phyloP scores from a whole-genome alignment of 2,329 filamentous ascomycete species.

The Ophiosphaerella herpotricha region DNA sequence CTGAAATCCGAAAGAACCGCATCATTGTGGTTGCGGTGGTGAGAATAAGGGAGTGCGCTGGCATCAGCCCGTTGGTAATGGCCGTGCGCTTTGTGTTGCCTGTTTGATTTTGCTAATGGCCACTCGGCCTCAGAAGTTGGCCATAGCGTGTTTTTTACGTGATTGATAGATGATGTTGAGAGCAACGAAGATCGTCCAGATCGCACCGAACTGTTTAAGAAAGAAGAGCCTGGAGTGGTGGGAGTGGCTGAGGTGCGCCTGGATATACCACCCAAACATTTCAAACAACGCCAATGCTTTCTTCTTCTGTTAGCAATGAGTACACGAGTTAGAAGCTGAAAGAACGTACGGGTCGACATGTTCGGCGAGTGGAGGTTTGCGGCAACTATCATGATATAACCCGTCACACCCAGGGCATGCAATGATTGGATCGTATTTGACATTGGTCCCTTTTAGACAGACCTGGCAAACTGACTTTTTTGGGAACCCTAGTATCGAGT shows the following conservation, averaged over 20 bases:
- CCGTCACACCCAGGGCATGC: slow-evolving; percentile 39
- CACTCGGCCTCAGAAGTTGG: not conserved
- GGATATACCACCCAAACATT: slow-evolving; percentile 11
- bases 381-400: slow-evolving; percentile 44
- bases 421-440: slow-evolving; percentile 33
- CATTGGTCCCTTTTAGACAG: slow-evolving; percentile 31
- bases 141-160: not conserved
- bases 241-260: not conserved
- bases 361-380: slow-evolving; percentile 23
- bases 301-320: slow-evolving; percentile 11
- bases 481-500: slow-evolving; percentile 6
- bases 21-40: too few species aligned
- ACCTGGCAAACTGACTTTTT: slow-evolving; percentile 29
- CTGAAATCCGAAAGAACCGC: too few species aligned
- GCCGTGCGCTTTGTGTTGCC: not conserved
- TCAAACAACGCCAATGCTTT: slow-evolving; percentile 14
- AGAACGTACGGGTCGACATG: slow-evolving; percentile 15
- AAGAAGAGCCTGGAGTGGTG: not conserved
- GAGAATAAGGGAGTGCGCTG: too few species aligned
- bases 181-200: not conserved
- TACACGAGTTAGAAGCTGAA: too few species aligned
- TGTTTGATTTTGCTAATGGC: slow-evolving; percentile 4
- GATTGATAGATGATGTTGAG: not conserved
- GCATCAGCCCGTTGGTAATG: not conserved
- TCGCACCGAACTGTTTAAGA: not conserved